phyloP scores from a whole-genome alignment of 257 asterid genomes.

The Avicennia marina region DNA sequence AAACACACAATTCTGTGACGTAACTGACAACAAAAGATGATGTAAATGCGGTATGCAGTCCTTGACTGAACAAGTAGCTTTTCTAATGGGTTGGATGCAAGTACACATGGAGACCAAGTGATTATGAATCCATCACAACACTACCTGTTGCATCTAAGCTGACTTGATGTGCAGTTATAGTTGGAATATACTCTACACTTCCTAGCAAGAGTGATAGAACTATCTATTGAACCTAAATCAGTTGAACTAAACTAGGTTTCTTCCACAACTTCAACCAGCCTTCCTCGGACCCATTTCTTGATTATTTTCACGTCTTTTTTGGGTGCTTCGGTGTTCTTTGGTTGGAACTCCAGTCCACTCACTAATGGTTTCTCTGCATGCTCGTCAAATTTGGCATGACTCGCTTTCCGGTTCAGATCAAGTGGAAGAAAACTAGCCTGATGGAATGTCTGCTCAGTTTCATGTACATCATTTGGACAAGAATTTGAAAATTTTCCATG shows the following conservation, averaged over 20 bases:
- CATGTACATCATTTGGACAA: constrained; percentile 11
- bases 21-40: no score
- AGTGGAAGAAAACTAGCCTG: constrained; percentile 6
- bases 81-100: no score
- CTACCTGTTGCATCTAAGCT: no score
- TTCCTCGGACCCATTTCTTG: constrained; percentile 90
- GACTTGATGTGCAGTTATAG: no score
- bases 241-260: constrained; percentile 40
- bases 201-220: no score
- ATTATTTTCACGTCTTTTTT: constrained; percentile 12
- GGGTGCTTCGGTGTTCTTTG: constrained; percentile 13
- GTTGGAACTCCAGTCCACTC: constrained; percentile 19
- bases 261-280: constrained; percentile 66
- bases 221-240: neutral
- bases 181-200: constrained; percentile 9
- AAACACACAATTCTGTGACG: no score
- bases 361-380: constrained; percentile 7
- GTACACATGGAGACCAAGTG: no score
- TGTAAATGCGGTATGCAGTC: no score
- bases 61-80: no score
- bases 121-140: no score
- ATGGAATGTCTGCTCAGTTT: constrained; percentile 19
- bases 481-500: constrained; percentile 30
- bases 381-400: constrained; percentile 13
- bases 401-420: constrained; percentile 14